phyloP scores from a whole-genome alignment of 768 basidiomycete genomes.

The Russula lepida region DNA sequence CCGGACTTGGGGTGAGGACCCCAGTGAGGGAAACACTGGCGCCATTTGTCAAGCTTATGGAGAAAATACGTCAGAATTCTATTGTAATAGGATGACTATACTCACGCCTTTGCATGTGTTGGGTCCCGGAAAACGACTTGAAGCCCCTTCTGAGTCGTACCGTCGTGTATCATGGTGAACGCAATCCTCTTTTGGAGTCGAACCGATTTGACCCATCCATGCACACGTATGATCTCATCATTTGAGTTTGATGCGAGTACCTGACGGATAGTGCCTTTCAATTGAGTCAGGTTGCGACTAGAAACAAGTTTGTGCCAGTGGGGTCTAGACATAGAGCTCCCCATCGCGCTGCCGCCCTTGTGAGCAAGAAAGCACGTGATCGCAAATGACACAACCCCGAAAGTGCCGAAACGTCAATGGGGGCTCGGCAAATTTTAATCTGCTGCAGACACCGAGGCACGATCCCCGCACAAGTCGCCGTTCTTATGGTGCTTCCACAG shows the following conservation, averaged over 20 bases:
- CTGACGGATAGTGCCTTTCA: slow-evolving; percentile 20
- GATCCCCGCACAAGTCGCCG: not conserved
- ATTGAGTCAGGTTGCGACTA: not conserved
- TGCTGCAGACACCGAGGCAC: not conserved
- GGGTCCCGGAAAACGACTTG: slow-evolving; percentile 67
- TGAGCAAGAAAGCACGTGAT: not conserved
- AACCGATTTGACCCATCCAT: slow-evolving; percentile 83
- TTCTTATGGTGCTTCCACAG: not conserved
- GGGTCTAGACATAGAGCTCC: not conserved
- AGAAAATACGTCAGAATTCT: not conserved
- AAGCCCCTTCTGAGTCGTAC: slow-evolving; percentile 57
- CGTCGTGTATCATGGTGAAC: slow-evolving; percentile 78
- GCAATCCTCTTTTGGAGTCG: slow-evolving; percentile 83
- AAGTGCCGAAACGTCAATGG: not conserved
- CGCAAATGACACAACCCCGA: not conserved
- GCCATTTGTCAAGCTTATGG: slow-evolving; percentile 43
- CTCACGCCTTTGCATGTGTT: slow-evolving; percentile 28
- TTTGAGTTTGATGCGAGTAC: slow-evolving; percentile 9
- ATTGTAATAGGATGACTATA: not conserved
- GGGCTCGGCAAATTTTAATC: not conserved
- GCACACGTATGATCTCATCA: slow-evolving; percentile 33
- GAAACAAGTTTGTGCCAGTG: not conserved
- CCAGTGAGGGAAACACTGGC: slow-evolving; percentile 46
- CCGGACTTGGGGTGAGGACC: slow-evolving; percentile 38
- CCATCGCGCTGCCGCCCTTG: too few relatives aligned